Evolutionary conservation across 805 yeast species (phyloP).

Genomic region (Candida tibetensis): DNA sequence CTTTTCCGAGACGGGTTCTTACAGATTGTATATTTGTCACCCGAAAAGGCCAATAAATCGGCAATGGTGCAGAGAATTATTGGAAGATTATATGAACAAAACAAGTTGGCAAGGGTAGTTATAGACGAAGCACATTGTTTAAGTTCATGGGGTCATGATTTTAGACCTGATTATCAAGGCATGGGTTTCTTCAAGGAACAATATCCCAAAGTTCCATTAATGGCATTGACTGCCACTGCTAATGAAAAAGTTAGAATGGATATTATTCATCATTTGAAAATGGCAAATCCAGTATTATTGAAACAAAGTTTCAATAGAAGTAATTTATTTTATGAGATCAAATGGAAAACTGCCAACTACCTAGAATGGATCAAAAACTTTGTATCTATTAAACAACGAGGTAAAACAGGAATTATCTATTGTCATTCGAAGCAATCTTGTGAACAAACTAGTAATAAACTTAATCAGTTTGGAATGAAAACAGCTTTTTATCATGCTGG

Average conservation of each 20-base stretch:
- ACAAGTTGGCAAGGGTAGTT: conserved; percentile 75
- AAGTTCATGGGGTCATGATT: conserved; percentile 98
- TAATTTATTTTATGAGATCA: conserved; percentile 76
- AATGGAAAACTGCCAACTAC: conserved; percentile 57
- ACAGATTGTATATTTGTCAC: conserved; percentile 82
- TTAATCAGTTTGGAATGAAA: conserved; percentile 58
- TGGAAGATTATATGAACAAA: conserved; percentile 49
- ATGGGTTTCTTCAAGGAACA: conserved; percentile 67
- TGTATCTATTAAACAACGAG: conserved; percentile 48
- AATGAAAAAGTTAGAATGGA: conserved; percentile 86
- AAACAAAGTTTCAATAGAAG: conserved; percentile 92
- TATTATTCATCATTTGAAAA: conserved; percentile 71
- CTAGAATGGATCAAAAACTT: conserved; percentile 59
- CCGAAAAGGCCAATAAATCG: conserved; percentile 88
- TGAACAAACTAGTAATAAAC: conserved; percentile 69
- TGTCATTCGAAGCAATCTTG: conserved; percentile 90
- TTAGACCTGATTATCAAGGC: conserved; percentile 91
- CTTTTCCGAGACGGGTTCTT: conserved; percentile 63
- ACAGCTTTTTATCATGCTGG: conserved; percentile 91
- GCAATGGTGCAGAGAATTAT: conserved; percentile 64
- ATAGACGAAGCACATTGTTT: conserved; percentile 99
- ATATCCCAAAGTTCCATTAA: conserved; percentile 80
- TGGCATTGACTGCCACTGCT: conserved; percentile 98
- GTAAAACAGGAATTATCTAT: conserved; percentile 83
- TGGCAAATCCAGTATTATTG: conserved; percentile 59